Conservation (phyloP, 495 filamentous ascomycete genomes). For the Lepidopterella palustris region DNA sequence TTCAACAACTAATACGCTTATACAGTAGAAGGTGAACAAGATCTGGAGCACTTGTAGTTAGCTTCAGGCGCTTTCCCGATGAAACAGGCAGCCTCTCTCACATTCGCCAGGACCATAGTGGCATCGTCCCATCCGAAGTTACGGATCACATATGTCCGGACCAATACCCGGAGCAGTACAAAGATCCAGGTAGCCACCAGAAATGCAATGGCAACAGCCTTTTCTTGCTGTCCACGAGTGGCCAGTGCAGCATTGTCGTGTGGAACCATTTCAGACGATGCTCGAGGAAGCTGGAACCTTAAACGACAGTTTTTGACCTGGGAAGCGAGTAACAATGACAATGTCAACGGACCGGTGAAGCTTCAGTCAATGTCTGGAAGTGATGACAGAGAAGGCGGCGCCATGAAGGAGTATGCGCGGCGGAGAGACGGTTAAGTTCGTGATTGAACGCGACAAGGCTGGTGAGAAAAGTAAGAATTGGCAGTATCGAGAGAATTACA, state of each 20-base stretch:
- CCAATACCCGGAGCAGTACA: constrained; percentile 29
- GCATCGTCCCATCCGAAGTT: constrained; percentile 34
- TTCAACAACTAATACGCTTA: constrained; percentile 10
- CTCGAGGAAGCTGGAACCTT: background rate
- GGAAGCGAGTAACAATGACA: background rate
- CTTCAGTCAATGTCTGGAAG: no score
- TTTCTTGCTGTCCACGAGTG: constrained; percentile 8
- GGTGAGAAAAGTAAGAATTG: no score
- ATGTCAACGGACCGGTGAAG: no score
- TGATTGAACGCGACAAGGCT: no score
- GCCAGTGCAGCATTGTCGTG: constrained; percentile 1
- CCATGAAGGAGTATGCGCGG: no score
- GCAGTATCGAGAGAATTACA: no score
- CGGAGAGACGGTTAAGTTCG: no score
- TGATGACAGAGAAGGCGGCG: no score
- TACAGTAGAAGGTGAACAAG: constrained; percentile 21
- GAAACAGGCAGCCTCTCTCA: constrained; percentile 12
- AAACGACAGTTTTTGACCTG: background rate
- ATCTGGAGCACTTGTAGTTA: constrained; percentile 4
- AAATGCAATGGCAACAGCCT: constrained; percentile 25
- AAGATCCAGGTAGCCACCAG: constrained; percentile 29
- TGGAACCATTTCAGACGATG: background rate
- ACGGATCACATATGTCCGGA: constrained; percentile 26
- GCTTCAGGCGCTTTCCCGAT: background rate
- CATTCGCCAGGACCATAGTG: constrained; percentile 29